Percentiles rank a stretch among this genome's conserved stretches.
phyloP scores from a whole-genome alignment of 1,284 basidiomycete species.

The Leccinum ponderosum region DNA sequence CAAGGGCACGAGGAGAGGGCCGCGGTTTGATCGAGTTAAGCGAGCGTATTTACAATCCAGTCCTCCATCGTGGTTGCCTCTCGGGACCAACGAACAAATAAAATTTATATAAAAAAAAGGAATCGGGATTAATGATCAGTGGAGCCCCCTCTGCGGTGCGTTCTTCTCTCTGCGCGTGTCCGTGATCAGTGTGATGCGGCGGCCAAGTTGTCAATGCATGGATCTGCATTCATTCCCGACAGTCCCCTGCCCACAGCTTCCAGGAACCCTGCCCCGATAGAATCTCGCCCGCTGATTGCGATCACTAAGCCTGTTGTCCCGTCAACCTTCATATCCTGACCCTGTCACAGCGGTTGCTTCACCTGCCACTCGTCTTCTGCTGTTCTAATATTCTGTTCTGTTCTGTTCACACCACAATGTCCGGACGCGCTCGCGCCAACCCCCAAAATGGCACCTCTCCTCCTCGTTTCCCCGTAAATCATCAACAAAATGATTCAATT shows the following conservation, averaged over 20 bases:
- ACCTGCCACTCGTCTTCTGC: slow-evolving; percentile 4
- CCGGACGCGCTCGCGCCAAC: slow-evolving; percentile 18
- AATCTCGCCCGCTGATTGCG: slow-evolving; percentile 25
- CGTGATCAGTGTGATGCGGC: slow-evolving; percentile 6
- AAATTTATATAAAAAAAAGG: neutral
- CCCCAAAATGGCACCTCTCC: slow-evolving; percentile 21
- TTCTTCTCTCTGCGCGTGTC: slow-evolving; percentile 1
- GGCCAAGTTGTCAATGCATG: slow-evolving; percentile 4
- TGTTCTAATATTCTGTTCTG: slow-evolving; percentile 6
- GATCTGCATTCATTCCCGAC: slow-evolving; percentile 40
- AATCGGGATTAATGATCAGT: neutral
- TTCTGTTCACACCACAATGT: slow-evolving; percentile 34
- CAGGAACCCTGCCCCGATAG: slow-evolving; percentile 30
- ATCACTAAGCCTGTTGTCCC: slow-evolving; percentile 18
- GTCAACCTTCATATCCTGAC: slow-evolving; percentile 11
- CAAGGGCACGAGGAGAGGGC: slow-evolving; percentile 64
- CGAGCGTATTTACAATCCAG: slow-evolving; percentile 40
- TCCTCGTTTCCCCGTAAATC: slow-evolving; percentile 23
- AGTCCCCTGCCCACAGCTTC: slow-evolving; percentile 25
- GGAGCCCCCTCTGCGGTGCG: neutral
- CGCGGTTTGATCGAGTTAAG: slow-evolving; percentile 42
- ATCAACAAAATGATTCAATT: slow-evolving; percentile 11
- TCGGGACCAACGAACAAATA: neutral
- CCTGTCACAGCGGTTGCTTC: slow-evolving; percentile 21
- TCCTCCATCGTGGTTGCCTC: slow-evolving; percentile 26